Evolutionary conservation across 306 rosid genomes (phyloP).

Genomic region (Prunus kanzakura): DNA sequence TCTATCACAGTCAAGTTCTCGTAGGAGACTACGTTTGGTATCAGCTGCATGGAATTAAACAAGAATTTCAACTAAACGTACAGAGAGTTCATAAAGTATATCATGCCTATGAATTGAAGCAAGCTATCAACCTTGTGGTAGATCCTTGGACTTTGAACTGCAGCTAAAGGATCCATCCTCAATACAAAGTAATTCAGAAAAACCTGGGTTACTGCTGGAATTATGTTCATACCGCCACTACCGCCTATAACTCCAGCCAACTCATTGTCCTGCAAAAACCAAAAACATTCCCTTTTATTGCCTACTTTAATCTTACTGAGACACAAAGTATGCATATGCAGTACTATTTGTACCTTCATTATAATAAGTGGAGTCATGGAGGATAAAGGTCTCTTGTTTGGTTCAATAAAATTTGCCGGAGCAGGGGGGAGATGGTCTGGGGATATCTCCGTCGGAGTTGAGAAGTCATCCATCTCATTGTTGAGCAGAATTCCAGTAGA

Average conservation of each 20-base stretch:
- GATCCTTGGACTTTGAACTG: conserved; percentile 74
- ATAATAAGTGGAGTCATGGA: conserved; percentile 84
- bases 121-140: conserved; percentile 52
- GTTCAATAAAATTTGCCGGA: conserved; percentile 76
- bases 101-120: conserved; percentile 9
- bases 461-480: conserved; percentile 88
- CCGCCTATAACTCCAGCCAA: conserved; percentile 79
- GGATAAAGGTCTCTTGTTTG: conserved; percentile 82
- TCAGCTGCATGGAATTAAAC: conserved; percentile 49
- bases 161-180: conserved; percentile 70
- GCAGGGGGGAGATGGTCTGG: conserved; percentile 75
- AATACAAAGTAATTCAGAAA: conserved; percentile 61
- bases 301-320: not conserved
- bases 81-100: not conserved
- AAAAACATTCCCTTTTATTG: not conserved
- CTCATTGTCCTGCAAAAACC: conserved; percentile 53
- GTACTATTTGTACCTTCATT: conserved; percentile 50
- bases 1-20: conserved; percentile 61
- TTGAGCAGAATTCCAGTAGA: conserved; percentile 87
- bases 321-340: not conserved
- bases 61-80: not conserved
- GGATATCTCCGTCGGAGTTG: conserved; percentile 56
- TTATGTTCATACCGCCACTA: conserved; percentile 81
- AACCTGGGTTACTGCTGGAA: conserved; percentile 70
- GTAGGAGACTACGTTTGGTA: conserved; percentile 59